Percentiles rank a stretch among this genome's conserved stretches.
phyloP scores from a whole-genome alignment of 202 grass and related monocot genomes.

The Bolboschoenoplectus hybrid region DNA sequence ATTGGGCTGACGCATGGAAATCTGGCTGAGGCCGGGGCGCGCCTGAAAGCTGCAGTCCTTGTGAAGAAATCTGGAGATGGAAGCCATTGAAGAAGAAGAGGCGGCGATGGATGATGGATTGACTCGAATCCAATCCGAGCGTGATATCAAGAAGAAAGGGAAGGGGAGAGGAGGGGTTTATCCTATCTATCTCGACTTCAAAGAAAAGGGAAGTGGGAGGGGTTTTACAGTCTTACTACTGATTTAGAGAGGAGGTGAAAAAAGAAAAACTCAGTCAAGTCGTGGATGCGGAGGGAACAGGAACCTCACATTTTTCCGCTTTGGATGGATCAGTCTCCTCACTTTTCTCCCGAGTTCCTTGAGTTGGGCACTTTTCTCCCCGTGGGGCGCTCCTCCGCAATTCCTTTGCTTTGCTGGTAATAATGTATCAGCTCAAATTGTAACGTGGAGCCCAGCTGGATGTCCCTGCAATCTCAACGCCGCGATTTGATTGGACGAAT shows the following conservation, averaged over 20 bases:
- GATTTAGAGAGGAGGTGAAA: slow-evolving; percentile 35
- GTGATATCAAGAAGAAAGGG: neutral
- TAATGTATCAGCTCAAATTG: neutral
- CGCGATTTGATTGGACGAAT: neutral
- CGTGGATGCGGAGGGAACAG: slow-evolving; percentile 37
- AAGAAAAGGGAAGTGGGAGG: neutral
- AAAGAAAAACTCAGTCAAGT: slow-evolving; percentile 32
- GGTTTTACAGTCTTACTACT: neutral
- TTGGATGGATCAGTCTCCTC: slow-evolving; percentile 43
- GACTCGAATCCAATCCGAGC: slow-evolving; percentile 44
- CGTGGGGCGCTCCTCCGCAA: neutral
- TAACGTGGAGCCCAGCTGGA: neutral
- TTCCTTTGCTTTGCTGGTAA: neutral
- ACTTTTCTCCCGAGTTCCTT: neutral
- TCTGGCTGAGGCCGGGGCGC: slow-evolving; percentile 23
- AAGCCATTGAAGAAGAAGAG: slow-evolving; percentile 57
- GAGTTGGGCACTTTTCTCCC: neutral
- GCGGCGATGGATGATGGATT: slow-evolving; percentile 28
- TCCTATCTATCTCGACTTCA: neutral
- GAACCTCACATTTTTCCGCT: slow-evolving; percentile 50
- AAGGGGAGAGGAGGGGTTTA: slow-evolving; percentile 34
- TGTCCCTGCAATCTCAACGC: slow-evolving; percentile 11
- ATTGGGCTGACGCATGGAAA: slow-evolving; percentile 32
- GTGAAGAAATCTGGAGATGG: slow-evolving; percentile 65
- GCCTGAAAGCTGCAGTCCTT: slow-evolving; percentile 23